Percentiles rank a stretch among this genome's conserved stretches.
Conservation (phyloP, 2,329 filamentous ascomycete genomes). For the Dichotomopilus funicola region DNA sequence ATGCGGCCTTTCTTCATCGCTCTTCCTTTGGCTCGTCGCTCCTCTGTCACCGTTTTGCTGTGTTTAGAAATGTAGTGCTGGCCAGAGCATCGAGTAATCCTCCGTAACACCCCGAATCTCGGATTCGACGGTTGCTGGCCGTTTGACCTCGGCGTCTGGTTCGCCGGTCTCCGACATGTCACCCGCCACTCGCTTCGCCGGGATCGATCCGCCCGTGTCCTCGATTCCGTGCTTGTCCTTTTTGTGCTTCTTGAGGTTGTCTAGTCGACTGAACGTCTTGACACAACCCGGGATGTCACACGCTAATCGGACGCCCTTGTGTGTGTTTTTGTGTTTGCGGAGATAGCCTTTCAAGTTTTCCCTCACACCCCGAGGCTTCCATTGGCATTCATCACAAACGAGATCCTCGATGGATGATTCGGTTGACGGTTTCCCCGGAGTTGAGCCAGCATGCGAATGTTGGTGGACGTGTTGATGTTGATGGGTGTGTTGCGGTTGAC, state of each 20-base stretch:
- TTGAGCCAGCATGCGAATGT: constrained; percentile 6
- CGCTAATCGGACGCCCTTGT: constrained; percentile 24
- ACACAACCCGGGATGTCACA: constrained; percentile 26
- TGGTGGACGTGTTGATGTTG: not conserved
- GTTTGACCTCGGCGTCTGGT: constrained; percentile 10
- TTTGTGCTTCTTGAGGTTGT: constrained; percentile 29
- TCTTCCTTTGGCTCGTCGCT: too few species aligned
- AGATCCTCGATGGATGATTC: constrained; percentile 23
- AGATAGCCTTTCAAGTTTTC: constrained; percentile 28
- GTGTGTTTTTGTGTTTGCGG: constrained; percentile 29
- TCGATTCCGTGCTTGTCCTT: constrained; percentile 28
- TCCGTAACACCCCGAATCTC: constrained; percentile 17
- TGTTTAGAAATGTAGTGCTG: constrained; percentile 22
- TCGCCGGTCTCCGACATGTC: constrained; percentile 13
- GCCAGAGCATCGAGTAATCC: constrained; percentile 25
- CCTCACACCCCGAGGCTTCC: constrained; percentile 27
- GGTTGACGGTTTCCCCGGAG: constrained; percentile 1
- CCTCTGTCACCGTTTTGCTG: too few species aligned
- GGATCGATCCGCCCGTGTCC: constrained; percentile 14
- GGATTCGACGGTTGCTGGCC: constrained; percentile 16
- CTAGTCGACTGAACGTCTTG: constrained; percentile 27
- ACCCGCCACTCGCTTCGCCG: constrained; percentile 16
- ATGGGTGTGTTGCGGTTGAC: not conserved
- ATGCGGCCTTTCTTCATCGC: too few species aligned
- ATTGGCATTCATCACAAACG: constrained; percentile 27